A percentile compares a stretch with the other conserved stretches of the same genome.
phyloP scores from a whole-genome alignment of 2,329 filamentous ascomycete genomes.

The Ophiostoma tasmaniense region DNA sequence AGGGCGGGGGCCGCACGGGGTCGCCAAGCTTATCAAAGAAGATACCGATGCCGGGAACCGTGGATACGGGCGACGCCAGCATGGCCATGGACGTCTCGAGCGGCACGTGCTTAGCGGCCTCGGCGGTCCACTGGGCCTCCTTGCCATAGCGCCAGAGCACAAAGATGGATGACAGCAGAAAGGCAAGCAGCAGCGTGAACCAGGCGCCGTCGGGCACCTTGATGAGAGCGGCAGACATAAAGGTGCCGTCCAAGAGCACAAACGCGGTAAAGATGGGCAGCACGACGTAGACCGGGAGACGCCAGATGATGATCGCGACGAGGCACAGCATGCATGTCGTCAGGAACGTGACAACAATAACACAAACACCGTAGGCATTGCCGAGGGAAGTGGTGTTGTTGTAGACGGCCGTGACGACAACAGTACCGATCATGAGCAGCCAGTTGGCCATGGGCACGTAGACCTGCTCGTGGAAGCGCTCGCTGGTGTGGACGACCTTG shows the following conservation, averaged over 20 bases:
- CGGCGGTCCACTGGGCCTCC: conserved; percentile 65
- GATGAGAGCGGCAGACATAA: conserved; percentile 58
- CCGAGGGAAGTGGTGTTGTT: conserved; percentile 64
- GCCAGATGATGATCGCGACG: conserved; percentile 65
- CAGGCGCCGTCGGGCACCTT: conserved; percentile 71
- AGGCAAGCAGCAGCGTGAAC: conserved; percentile 63
- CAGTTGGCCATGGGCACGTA: conserved; percentile 71
- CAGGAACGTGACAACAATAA: conserved; percentile 72
- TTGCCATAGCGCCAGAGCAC: conserved; percentile 73
- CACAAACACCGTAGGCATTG: conserved; percentile 70
- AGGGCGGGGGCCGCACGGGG: conserved; percentile 45
- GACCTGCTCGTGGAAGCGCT: conserved; percentile 62
- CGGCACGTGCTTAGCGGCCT: conserved; percentile 52
- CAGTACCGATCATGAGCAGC: conserved; percentile 65
- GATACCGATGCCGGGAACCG: conserved; percentile 54
- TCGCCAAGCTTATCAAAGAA: conserved; percentile 72
- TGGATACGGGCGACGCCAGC: conserved; percentile 29
- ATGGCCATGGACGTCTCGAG: conserved; percentile 27
- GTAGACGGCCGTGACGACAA: conserved; percentile 67
- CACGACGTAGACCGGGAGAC: conserved; percentile 51
- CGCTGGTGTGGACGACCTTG: conserved; percentile 61
- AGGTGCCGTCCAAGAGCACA: conserved; percentile 58
- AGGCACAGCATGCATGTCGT: conserved; percentile 67
- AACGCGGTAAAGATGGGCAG: conserved; percentile 52
- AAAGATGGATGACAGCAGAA: conserved; percentile 55